Conservation (phyloP, 441 rosid species). For the Sinapis alba region DNA sequence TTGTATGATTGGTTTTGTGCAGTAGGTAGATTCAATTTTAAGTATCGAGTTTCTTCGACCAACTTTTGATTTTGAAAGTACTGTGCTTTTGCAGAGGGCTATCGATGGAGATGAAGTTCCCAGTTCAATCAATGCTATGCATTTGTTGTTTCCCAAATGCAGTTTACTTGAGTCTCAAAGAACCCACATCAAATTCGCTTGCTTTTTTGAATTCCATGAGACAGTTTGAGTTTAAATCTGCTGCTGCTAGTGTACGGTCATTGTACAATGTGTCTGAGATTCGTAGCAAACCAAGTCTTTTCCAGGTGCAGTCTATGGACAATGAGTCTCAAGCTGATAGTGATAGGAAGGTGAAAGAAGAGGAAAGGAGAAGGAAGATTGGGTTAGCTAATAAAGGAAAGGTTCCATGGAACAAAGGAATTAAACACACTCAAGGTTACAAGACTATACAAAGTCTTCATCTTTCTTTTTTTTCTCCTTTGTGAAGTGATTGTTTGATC, state of each 20-base stretch:
- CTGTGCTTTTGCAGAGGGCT: background rate
- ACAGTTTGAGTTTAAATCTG: conserved; percentile 34
- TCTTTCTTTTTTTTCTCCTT: background rate
- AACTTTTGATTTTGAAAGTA: background rate
- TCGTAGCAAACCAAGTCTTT: conserved; percentile 16
- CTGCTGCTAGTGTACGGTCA: conserved; percentile 23
- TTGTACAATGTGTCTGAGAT: conserved; percentile 33
- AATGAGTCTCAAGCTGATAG: conserved; percentile 24
- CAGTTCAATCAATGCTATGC: background rate
- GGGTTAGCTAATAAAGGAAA: conserved; percentile 80
- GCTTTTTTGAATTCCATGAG: conserved; percentile 4
- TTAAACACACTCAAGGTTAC: conserved; percentile 77
- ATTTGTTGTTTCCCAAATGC: background rate
- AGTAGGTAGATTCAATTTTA: too few species aligned
- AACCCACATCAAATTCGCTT: background rate
- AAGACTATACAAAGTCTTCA: background rate
- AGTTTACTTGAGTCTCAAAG: conserved; percentile 16
- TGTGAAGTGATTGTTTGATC: conserved; percentile 21
- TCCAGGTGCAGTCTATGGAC: conserved; percentile 23
- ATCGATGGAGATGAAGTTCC: conserved; percentile 24
- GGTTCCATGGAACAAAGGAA: conserved; percentile 89
- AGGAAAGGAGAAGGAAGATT: conserved; percentile 59
- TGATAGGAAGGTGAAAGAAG: conserved; percentile 35
- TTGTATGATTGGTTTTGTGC: background rate
- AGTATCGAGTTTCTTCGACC: background rate